Conservation (phyloP, 78 protist genomes). For the Dictyostelium firmibasis region DNA sequence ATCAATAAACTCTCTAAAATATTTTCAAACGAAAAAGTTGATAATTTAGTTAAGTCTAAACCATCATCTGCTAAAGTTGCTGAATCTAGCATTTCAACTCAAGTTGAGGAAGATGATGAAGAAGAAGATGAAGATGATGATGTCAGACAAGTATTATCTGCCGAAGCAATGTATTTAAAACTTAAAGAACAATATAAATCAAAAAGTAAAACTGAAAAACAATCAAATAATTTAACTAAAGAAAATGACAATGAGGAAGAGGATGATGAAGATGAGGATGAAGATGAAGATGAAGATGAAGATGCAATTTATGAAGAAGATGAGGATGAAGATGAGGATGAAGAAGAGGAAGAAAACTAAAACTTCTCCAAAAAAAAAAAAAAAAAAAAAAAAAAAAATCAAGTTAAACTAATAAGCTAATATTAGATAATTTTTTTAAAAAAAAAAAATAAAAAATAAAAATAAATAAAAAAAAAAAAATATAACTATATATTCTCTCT, state of each 20-base stretch:
- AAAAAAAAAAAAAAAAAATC: not conserved
- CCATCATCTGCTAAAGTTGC: not conserved
- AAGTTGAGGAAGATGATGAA: not conserved
- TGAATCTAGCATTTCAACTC: not conserved
- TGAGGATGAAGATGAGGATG: slow-evolving; percentile 20
- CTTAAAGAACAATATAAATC: slow-evolving; percentile 26
- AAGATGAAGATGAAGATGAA: slow-evolving; percentile 40
- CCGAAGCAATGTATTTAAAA: slow-evolving; percentile 6
- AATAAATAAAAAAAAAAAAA: not conserved
- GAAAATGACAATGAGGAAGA: slow-evolving; percentile 17
- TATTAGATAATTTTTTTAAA: not conserved
- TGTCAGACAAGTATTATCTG: not conserved
- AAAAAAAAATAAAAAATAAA: not conserved
- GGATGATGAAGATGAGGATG: slow-evolving; percentile 1
- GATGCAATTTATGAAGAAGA: slow-evolving; percentile 40
- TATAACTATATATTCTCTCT: not conserved
- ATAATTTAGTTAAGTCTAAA: not conserved
- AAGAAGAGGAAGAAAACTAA: slow-evolving; percentile 38
- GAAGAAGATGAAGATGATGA: slow-evolving; percentile 42
- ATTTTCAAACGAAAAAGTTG: slow-evolving; percentile 2
- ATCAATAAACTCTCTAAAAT: not conserved
- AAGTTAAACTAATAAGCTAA: not conserved
- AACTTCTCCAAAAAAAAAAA: not conserved
- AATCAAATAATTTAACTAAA: not conserved
- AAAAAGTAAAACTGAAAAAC: slow-evolving; percentile 26